Base-by-base conservation (phyloP, 2,329 filamentous ascomycete genomes). In the Periconia macrospinosa region DNA sequence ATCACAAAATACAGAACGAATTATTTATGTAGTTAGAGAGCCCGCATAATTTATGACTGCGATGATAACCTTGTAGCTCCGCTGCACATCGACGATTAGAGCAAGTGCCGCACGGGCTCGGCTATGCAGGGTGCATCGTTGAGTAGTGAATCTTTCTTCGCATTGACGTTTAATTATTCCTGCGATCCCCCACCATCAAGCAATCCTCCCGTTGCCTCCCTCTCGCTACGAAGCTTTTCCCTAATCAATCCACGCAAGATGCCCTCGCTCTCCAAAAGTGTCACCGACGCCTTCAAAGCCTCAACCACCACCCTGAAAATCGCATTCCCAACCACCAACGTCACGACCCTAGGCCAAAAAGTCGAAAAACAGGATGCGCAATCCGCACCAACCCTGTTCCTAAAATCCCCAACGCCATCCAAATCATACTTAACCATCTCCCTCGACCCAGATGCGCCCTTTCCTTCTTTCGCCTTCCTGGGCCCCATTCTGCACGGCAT, bases 401-500 rank as follows among this genome's bases (percentile, higher is more conserved):
- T 49, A 35, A 18, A 49, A 43, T 30, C 20, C 18, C 13, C 47
- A 18, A 30, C 43, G 45, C 46, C 37, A 45, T 14, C 35, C 17
- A 41, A 47, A n/a, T 49, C 51, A 35, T 58, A 58, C 44, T 5
- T 56, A 20, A 18, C 33, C 19, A 33, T 58, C 19, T 35, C 42
- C 14, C 42, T 56, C 6, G 56, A 58, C 47, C 47, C 42, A 9
- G 56, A 58, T 33, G 56, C 56, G 14, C 56, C 53, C 10, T 45
- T 52, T 44, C 35, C 47, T 7, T 49, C 50, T 3, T 44, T 56
- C 33, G 10, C 46, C 3, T 20, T 58, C 41, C 35, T 52, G 2
- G 47, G 53, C 23, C 56, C 56, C 6, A 52, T 58, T 15, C 42
- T 58, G 27, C 56, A 58, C 47, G 37, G 18, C n/a, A 45, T 53